Conservation (phyloP, 2,329 filamentous ascomycete species). For the Colletotrichum tofieldiae region DNA sequence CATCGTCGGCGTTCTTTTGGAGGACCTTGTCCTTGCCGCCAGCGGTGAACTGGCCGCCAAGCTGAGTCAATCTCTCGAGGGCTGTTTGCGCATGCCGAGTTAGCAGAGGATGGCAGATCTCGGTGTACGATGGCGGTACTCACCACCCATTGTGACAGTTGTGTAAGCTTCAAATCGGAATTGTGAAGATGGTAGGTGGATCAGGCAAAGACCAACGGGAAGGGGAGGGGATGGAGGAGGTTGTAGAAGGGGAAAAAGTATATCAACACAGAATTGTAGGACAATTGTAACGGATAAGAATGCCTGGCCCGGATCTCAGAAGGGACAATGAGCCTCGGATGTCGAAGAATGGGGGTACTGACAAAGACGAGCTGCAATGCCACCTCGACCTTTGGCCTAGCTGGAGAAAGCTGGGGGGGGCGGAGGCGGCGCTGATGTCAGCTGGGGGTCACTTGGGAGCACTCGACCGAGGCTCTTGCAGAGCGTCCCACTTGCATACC, state of each 20-base stretch:
- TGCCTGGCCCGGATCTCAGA: constrained; percentile 31
- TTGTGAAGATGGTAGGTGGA: constrained; percentile 2
- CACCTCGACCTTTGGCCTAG: constrained; percentile 2
- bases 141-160: constrained; percentile 56
- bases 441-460: constrained; percentile 24
- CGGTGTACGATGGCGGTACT: constrained; percentile 46
- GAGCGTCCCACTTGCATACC: constrained; percentile 25
- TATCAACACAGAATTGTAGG: constrained; percentile 5
- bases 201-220: background rate
- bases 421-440: constrained; percentile 39
- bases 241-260: constrained; percentile 10
- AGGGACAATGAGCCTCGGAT: constrained; percentile 41
- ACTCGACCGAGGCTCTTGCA: constrained; percentile 39
- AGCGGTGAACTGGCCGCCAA: constrained; percentile 73
- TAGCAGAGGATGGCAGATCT: background rate
- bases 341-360: constrained; percentile 10
- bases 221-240: background rate
- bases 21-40: constrained; percentile 70
- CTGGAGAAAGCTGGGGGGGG: constrained; percentile 11
- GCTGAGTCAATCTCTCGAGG: constrained; percentile 71
- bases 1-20: constrained; percentile 78
- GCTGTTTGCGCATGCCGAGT: constrained; percentile 54
- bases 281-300: background rate
- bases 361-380: constrained; percentile 19
- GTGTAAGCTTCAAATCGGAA: constrained; percentile 24